Evolutionary conservation across 2,329 filamentous ascomycete species (phyloP).

Genomic region (Coniochaeta hoffmannii): DNA sequence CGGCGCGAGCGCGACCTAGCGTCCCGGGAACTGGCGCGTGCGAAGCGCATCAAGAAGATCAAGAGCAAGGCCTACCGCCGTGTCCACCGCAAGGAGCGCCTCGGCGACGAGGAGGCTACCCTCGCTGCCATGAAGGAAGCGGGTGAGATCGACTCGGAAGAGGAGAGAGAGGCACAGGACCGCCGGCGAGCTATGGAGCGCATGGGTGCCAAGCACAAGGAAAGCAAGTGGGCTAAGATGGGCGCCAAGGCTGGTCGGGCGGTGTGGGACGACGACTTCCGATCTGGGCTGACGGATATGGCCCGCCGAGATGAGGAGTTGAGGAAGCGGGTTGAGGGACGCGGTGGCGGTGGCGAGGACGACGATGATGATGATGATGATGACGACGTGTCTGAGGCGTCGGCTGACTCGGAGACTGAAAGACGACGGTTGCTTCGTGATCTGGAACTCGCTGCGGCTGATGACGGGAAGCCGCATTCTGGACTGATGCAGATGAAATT

Average conservation of each 20-base stretch:
- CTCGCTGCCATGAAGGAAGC: conserved; percentile 44
- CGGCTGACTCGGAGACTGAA: conserved; percentile 47
- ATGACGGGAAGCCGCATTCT: conserved; percentile 48
- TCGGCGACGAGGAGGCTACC: conserved; percentile 45
- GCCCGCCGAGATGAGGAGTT: conserved; percentile 77
- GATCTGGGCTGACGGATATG: conserved; percentile 71
- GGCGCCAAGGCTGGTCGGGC: conserved; percentile 71
- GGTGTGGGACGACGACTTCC: conserved; percentile 83
- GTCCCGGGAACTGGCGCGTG: conserved; percentile 80
- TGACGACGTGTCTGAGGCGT: conserved; percentile 43
- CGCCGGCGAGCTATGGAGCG: conserved; percentile 73
- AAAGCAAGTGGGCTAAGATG: conserved; percentile 89
- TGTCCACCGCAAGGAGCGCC: conserved; percentile 72
- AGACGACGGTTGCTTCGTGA: conserved; percentile 40
- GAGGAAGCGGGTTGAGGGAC: conserved; percentile 70
- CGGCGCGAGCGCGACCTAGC: conserved; percentile 76
- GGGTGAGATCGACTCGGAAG: conserved; percentile 56
- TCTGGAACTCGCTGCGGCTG: conserved; percentile 35
- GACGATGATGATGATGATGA: conserved; percentile 26
- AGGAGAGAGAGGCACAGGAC: conserved; percentile 58
- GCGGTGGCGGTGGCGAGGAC: conserved; percentile 24
- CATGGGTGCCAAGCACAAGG: conserved; percentile 76
- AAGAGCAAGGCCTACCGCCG: conserved; percentile 94
- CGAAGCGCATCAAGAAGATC: conserved; percentile 96
- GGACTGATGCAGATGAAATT: conserved; percentile 82